Conservation (phyloP, 192 early-diverging fungal species). For the Mortierella claussenii region DNA sequence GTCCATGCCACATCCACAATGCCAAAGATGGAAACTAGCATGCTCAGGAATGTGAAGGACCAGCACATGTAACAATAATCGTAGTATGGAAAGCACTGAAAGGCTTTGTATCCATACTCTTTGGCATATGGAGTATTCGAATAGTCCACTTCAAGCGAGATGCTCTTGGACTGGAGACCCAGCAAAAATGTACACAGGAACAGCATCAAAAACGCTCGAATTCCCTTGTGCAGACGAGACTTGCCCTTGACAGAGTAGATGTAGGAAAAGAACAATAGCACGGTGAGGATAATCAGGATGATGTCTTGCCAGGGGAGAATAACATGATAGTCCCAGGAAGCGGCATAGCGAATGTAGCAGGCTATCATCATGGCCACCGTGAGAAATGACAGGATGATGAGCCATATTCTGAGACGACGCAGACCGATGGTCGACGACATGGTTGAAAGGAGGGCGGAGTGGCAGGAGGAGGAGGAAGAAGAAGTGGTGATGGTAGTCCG, state of each 20-base stretch:
- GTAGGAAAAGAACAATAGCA: background rate
- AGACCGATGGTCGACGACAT: background rate
- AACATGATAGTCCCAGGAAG: background rate
- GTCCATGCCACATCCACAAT: background rate
- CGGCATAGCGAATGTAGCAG: background rate
- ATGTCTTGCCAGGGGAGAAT: background rate
- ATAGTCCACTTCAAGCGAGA: background rate
- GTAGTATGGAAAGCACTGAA: background rate
- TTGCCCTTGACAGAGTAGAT: background rate
- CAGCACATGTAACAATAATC: background rate
- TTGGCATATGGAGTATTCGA: too few species aligned
- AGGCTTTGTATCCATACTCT: background rate
- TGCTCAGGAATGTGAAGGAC: background rate
- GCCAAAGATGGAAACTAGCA: background rate
- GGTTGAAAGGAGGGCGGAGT: background rate
- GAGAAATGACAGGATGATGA: background rate
- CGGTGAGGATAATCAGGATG: background rate
- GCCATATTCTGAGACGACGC: background rate
- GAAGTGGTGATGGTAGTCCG: too few species aligned
- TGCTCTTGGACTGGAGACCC: background rate
- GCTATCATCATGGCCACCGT: background rate
- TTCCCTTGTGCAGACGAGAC: background rate
- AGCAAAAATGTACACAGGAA: background rate
- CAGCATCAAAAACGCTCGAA: background rate
- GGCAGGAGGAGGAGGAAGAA: too few species aligned